phyloP scores from a whole-genome alignment of 345 rosid genomes.

The Gynandropsis gynandra region DNA sequence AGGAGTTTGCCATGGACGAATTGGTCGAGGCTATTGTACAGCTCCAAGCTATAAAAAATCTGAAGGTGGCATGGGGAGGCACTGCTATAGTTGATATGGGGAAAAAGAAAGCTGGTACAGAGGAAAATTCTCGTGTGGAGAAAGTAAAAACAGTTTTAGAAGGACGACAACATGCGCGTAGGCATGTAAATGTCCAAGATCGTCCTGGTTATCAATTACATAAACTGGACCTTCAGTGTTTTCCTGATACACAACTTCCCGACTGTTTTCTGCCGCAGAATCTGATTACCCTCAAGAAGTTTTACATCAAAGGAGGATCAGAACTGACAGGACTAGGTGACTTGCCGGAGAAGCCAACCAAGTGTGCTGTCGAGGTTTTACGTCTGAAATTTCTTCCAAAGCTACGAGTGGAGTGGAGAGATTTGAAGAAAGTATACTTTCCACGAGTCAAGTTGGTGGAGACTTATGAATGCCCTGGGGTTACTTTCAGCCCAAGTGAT shows the following conservation, averaged over 20 bases:
- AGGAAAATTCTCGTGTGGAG: not conserved
- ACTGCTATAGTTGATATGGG: not conserved
- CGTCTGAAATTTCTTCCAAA: slow-evolving; percentile 25
- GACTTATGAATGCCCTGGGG: slow-evolving; percentile 24
- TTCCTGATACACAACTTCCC: slow-evolving; percentile 23
- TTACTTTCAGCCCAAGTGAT: slow-evolving; percentile 27
- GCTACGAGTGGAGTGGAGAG: slow-evolving; percentile 30
- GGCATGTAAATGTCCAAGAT: not conserved
- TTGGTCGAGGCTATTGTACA: not conserved
- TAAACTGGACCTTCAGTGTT: slow-evolving; percentile 40
- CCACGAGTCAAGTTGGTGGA: slow-evolving; percentile 21
- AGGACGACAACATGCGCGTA: not conserved
- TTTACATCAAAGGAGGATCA: slow-evolving; percentile 34
- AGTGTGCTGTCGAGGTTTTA: slow-evolving; percentile 13
- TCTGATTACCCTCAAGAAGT: slow-evolving; percentile 13
- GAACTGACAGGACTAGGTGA: slow-evolving; percentile 16
- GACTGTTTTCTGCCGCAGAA: slow-evolving; percentile 8
- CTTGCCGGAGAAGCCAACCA: not conserved
- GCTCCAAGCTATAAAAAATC: slow-evolving; percentile 14
- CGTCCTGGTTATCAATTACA: not conserved
- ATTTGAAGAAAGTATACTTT: not conserved
- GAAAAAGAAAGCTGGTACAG: not conserved
- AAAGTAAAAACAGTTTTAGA: not conserved
- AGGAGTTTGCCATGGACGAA: not conserved
- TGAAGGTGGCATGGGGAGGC: slow-evolving; percentile 31